Conservation (phyloP, 2,329 filamentous ascomycete species). For the Alternaria infectoria region DNA sequence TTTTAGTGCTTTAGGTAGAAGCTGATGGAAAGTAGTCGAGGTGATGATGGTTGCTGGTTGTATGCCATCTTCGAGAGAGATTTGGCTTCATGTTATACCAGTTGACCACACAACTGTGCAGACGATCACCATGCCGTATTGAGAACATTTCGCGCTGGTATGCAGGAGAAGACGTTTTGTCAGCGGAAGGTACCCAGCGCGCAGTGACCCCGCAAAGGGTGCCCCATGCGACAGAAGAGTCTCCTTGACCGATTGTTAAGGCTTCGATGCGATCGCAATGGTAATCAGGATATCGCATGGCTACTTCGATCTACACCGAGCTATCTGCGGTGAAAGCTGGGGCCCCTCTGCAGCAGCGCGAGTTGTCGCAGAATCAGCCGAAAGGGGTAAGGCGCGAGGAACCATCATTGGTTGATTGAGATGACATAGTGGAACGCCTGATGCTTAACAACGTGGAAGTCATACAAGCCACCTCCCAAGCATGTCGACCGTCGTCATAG, state of each 20-base stretch:
- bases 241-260: background rate
- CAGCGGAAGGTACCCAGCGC: background rate
- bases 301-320: background rate
- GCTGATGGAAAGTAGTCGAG: background rate
- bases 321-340: background rate
- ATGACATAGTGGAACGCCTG: background rate
- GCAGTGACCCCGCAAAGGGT: background rate
- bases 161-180: background rate
- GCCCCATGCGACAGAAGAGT: background rate
- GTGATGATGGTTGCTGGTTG: background rate
- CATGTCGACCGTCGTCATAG: constrained; percentile 6
- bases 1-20: background rate
- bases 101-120: background rate
- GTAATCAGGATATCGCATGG: background rate
- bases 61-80: background rate
- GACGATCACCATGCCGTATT: background rate
- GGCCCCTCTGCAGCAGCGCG: background rate
- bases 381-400: background rate
- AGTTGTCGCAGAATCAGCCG: constrained; percentile 11
- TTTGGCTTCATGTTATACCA: background rate
- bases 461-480: background rate
- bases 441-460: background rate
- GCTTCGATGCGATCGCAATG: background rate
- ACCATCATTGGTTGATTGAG: background rate
- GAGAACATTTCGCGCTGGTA: constrained; percentile 4